Evolutionary conservation across 2,329 filamentous ascomycete species (phyloP).

Genomic region (Fusarium hostae): DNA sequence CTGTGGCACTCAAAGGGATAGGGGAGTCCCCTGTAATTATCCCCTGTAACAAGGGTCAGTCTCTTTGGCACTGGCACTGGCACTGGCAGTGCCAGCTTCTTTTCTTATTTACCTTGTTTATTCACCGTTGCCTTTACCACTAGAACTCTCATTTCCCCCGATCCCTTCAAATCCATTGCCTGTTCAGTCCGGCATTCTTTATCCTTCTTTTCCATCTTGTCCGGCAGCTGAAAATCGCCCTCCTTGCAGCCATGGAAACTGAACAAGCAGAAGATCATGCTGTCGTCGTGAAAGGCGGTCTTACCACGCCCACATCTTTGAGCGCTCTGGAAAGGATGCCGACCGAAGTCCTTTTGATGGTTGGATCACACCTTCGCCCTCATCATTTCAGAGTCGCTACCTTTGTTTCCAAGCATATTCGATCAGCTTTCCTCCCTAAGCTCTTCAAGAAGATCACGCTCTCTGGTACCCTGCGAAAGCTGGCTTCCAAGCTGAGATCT

Average conservation of each 20-base stretch:
- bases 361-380: neutral
- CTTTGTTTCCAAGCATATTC: neutral
- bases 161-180: too few species aligned
- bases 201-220: too few species aligned
- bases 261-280: neutral
- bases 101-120: neutral
- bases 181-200: neutral
- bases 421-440: neutral
- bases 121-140: neutral
- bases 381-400: neutral
- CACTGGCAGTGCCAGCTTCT: neutral
- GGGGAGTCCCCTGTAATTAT: too few species aligned
- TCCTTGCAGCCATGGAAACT: neutral
- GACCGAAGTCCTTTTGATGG: neutral
- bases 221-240: rapidly evolving
- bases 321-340: neutral
- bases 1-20: too few species aligned
- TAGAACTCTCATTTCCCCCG: rapidly evolving
- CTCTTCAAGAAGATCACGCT: neutral
- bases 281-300: too few species aligned
- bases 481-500: neutral
- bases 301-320: too few species aligned
- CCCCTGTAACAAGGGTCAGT: too few species aligned
- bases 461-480: neutral
- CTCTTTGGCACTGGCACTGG: neutral